Evolutionary conservation across 495 filamentous ascomycete genomes (phyloP).

Genomic region (Penicillium angulare): DNA sequence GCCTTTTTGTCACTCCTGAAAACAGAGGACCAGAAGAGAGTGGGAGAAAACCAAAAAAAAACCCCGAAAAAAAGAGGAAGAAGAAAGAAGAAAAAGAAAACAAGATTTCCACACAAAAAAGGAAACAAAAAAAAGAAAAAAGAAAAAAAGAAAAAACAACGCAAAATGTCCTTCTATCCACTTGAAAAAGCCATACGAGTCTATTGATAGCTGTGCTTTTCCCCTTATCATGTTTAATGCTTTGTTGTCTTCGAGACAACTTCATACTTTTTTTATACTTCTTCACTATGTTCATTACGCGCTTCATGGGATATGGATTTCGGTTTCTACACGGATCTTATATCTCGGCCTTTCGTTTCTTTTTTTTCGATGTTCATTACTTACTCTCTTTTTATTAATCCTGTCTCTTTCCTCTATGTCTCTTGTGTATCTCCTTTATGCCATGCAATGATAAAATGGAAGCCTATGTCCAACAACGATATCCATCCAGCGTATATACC

Average conservation of each 20-base stretch:
- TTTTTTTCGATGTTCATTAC: background rate
- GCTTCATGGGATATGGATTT: background rate
- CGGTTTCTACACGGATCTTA: background rate
- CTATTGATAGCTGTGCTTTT: background rate
- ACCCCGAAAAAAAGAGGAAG: background rate
- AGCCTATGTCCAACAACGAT: slow-evolving; percentile 3
- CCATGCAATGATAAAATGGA: background rate
- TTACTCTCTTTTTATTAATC: background rate
- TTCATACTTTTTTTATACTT: background rate
- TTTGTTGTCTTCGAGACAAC: background rate
- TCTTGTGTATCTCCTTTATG: background rate
- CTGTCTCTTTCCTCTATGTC: background rate
- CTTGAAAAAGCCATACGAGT: background rate
- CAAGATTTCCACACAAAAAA: slow-evolving; percentile 3
- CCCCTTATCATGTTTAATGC: background rate
- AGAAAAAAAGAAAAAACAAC: background rate
- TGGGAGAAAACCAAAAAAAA: no score
- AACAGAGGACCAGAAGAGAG: no score
- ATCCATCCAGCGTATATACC: background rate
- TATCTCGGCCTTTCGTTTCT: background rate
- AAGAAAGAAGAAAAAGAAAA: slow-evolving; percentile 1
- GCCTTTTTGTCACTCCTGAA: no score
- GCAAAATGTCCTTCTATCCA: background rate
- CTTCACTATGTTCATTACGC: slow-evolving; percentile 2
- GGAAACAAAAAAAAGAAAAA: background rate